phyloP scores from a whole-genome alignment of 495 filamentous ascomycete genomes.

The Neurospora sp. region DNA sequence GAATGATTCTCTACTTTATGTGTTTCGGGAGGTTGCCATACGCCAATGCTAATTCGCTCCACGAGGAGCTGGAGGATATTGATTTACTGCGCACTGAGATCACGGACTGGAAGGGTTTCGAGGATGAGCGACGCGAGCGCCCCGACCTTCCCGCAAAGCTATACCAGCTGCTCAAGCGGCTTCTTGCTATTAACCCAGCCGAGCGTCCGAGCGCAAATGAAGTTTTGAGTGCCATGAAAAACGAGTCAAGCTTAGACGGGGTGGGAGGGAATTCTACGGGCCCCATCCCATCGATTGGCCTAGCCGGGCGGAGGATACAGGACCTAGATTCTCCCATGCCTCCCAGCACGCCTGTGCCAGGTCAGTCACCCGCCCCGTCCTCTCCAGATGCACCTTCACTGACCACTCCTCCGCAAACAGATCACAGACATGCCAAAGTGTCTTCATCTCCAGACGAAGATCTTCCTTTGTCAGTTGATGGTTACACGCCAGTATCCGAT shows the following conservation, averaged over 20 bases:
- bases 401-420: constrained; percentile 9
- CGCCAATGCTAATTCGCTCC: constrained; percentile 63
- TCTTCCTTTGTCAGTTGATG: constrained; percentile 12
- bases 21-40: constrained; percentile 92
- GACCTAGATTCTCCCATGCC: constrained; percentile 46
- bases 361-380: constrained; percentile 14
- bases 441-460: constrained; percentile 25
- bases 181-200: constrained; percentile 68
- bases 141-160: constrained; percentile 79
- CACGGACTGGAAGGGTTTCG: constrained; percentile 74
- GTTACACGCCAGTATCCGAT: constrained; percentile 9
- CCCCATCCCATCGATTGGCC: constrained; percentile 30
- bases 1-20: constrained; percentile 97
- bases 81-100: constrained; percentile 83
- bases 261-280: constrained; percentile 22
- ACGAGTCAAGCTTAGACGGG: constrained; percentile 40
- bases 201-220: constrained; percentile 79
- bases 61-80: constrained; percentile 92
- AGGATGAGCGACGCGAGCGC: constrained; percentile 59
- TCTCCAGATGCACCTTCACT: neutral
- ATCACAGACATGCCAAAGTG: constrained; percentile 28
- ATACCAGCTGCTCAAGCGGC: constrained; percentile 69
- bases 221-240: constrained; percentile 72
- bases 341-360: constrained; percentile 33
- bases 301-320: constrained; percentile 40